Evolutionary conservation across 1,284 basidiomycete genomes (phyloP), one percentile per base, ranked within the genome.

Genomic region (Neolentinus lepideus): DNA sequence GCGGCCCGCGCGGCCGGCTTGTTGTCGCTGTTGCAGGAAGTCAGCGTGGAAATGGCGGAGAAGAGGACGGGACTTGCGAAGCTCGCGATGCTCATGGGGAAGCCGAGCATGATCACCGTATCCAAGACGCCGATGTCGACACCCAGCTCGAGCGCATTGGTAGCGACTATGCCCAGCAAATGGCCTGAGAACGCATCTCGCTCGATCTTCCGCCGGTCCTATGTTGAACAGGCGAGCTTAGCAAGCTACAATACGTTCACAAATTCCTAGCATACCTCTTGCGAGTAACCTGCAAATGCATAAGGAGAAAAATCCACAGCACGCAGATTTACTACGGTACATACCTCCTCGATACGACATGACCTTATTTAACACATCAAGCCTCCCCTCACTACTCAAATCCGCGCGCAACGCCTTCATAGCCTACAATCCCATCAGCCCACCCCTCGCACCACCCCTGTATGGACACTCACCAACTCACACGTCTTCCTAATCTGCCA

Each of bases 71-170:
- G 12, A 71, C 81, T 64, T 56, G 91, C 89, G 59, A 91, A 85
- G 63, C 86, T 91, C 1, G 90, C 85, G 51, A 93, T 72, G 56
- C 79, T 85, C 55, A 84, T 79, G 0, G 93, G 93, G 65, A 95
- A 94, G 1, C 92, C 92, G 21, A 94, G 80, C 81, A 94, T 90
- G 57, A 96, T 82, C 31, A 96, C 93, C 0, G 90, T 91, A 66
- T 96, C 94, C 29, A 96, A 71, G 21, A 81, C 82, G 14, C 92
- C 94, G 46, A 96, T 95, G 64, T 96, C 93, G 27, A 96, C 89
- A 33, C 94, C 93, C 1, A 96, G 80, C 68, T 96, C 94, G 12
- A 96, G 77, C 0, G 93, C 94, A 58, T 92, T 94, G 0, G 93
- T 96, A 0, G 92, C 91, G n/a, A 96, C 79, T 48, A 96, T 90